A percentile compares a stretch with the other conserved stretches of the same genome.
Conservation (phyloP, 495 filamentous ascomycete genomes). For the Penicillium goetzii region DNA sequence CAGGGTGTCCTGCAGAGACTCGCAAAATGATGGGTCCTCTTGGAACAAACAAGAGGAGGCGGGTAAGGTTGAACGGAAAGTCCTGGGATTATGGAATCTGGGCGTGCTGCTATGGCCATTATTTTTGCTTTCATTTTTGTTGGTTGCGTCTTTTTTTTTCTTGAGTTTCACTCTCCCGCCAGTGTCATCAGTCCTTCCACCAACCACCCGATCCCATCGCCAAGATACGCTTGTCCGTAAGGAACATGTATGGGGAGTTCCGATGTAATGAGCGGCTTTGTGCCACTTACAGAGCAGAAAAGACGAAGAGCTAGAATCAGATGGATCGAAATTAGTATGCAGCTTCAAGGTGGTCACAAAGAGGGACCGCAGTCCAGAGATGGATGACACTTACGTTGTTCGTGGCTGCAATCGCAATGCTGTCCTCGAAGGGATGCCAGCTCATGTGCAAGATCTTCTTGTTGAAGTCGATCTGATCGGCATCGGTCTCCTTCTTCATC, state of each 20-base stretch:
- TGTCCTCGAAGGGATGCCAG: slow-evolving; percentile 99
- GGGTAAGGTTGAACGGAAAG: slow-evolving; percentile 15
- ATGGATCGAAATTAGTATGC: background rate
- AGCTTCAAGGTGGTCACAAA: slow-evolving; percentile 1
- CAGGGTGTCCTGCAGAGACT: slow-evolving; percentile 8
- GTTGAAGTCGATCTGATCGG: slow-evolving; percentile 99
- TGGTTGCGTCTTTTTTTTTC: slow-evolving; percentile 21
- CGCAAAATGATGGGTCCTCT: slow-evolving; percentile 5
- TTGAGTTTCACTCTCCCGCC: slow-evolving; percentile 22
- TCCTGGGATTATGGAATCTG: slow-evolving; percentile 34
- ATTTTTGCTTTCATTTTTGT: slow-evolving; percentile 25
- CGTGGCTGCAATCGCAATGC: slow-evolving; percentile 98
- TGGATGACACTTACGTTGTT: slow-evolving; percentile 80
- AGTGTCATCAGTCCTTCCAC: slow-evolving; percentile 22
- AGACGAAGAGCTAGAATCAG: slow-evolving; percentile 80
- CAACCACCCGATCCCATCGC: slow-evolving; percentile 26
- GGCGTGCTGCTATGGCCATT: slow-evolving; percentile 35
- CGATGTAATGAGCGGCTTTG: slow-evolving; percentile 14
- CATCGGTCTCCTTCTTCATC: slow-evolving; percentile 99
- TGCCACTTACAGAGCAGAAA: slow-evolving; percentile 82
- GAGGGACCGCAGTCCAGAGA: background rate
- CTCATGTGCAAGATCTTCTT: slow-evolving; percentile 99
- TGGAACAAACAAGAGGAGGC: background rate
- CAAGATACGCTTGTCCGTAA: slow-evolving; percentile 36
- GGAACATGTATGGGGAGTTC: slow-evolving; percentile 28